A percentile compares a stretch with the other conserved stretches of the same genome.
Conservation (phyloP, 345 rosid species). For the Populus euphratica region DNA sequence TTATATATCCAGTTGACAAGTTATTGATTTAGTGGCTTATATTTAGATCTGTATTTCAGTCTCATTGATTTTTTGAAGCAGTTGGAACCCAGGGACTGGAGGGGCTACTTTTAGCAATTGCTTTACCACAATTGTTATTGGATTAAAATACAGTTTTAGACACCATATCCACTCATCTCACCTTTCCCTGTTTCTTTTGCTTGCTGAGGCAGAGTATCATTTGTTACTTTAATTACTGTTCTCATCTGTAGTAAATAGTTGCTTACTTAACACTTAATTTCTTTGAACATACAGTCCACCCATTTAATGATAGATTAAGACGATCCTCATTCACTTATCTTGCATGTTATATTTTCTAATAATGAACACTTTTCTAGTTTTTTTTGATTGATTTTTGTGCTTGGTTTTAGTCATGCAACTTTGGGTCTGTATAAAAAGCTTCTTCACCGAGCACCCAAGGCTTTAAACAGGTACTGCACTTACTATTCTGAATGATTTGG, state of each 20-base stretch:
- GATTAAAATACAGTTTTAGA: neutral
- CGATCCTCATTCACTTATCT: neutral
- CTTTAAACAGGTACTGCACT: constrained; percentile 58
- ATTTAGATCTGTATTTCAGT: neutral
- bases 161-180: neutral
- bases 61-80: constrained; percentile 3
- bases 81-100: neutral
- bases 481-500: neutral
- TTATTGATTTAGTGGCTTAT: neutral
- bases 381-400: constrained; percentile 7
- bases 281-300: neutral
- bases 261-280: neutral
- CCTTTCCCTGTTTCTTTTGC: neutral
- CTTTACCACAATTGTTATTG: neutral
- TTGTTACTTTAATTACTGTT: neutral
- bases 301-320: neutral
- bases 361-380: constrained; percentile 1
- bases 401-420: constrained; percentile 78
- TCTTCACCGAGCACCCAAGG: constrained; percentile 72
- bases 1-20: neutral
- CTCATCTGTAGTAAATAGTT: neutral
- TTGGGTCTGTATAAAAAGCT: constrained; percentile 88
- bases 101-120: neutral
- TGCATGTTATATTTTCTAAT: neutral
- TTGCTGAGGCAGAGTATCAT: neutral